Evolutionary conservation across 768 basidiomycete genomes (phyloP), one percentile per base, ranked within the genome.

Genomic region (Dioszegia aurantiaca): DNA sequence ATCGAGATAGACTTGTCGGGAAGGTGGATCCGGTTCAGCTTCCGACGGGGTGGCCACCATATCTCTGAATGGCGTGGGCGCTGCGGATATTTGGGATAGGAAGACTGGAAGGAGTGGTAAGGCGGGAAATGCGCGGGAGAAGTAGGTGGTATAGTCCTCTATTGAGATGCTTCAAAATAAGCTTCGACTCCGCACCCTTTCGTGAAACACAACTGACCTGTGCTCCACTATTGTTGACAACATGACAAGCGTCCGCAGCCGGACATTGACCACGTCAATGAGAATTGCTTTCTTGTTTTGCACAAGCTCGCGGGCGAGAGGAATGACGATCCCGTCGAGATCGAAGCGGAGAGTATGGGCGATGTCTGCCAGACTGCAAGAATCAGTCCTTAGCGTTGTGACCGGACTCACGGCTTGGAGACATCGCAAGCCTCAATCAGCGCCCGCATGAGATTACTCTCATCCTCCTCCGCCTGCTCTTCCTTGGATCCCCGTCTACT

Each of bases 271-370:
- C 17, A 85, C 83, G 61, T 97, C 92, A 41, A 95, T 86, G 26
- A 98, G 80, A 65, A 90, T 90, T 4, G 90, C 94, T 68, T 89
- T 83, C 53, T 89, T 83, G 77, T 92, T 91, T 59, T 89, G 86
- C 28, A 97, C 88, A 28, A 99, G 81, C 83, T 91, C 91, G 17
- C 90, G 84, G 9, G 94, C 93, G n/a, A 88, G 84, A 0, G 91
- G 89, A 69, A 88, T 89, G 0, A 94, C 82, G 66, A 94, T 89
- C 0, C 60, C 66, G n/a, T 75, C 70, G 17, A 78, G 63, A 46
- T 76, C 72, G 43, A 67, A 71, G 0, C 69, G 65, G 0, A 76
- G 62, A 3, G 64, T 28, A 52, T 70, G 68, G 14, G 76, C 76
- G 16, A 78, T 71, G 14, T 76, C 74, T 19, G 59, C 64, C 30